These are phyloP conservation scores for Craterostigma plantagineum DNA, from an alignment of 257 asterid species.

Conservation along the genomic window DNA sequence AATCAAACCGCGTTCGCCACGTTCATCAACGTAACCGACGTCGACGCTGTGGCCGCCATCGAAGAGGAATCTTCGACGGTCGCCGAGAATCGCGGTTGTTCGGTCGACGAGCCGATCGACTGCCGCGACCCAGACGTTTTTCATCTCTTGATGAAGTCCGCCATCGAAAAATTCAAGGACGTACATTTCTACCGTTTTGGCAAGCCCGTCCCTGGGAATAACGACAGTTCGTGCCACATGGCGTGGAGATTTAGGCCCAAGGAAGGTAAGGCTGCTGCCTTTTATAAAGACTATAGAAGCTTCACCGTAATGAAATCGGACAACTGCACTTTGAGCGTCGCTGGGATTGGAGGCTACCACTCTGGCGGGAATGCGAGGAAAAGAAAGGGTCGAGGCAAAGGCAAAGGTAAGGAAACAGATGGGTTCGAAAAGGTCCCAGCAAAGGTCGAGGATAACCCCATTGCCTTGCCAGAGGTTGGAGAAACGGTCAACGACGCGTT, in stretches of 20 bases:
- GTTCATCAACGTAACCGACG: conserved; percentile 68
- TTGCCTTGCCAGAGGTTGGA: conserved; percentile 67
- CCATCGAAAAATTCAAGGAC: conserved; percentile 68
- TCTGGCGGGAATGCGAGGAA: conserved; percentile 91
- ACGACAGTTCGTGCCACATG: conserved; percentile 70
- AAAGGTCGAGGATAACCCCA: conserved; percentile 18
- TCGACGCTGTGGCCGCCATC: conserved; percentile 34
- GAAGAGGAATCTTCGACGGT: conserved; percentile 2
- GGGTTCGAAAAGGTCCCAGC: conserved; percentile 44
- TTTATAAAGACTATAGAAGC: conserved; percentile 74
- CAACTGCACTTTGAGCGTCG: conserved; percentile 64
- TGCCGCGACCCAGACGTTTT: conserved; percentile 77
- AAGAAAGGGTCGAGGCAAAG: conserved; percentile 46
- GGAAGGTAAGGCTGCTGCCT: conserved; percentile 73
- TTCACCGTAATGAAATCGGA: conserved; percentile 35
- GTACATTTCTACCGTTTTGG: conserved; percentile 74
- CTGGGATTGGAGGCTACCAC: conserved; percentile 66
- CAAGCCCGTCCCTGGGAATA: conserved; percentile 57
- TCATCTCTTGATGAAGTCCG: conserved; percentile 68
- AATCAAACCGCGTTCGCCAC: conserved; percentile 61
- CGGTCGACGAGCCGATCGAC: conserved; percentile 39
- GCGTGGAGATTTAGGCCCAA: conserved; percentile 97
- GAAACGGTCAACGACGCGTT: conserved; percentile 69
- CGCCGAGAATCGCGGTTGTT: conserved; percentile 21
- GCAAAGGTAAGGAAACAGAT: conserved; percentile 25